phyloP scores from a whole-genome alignment of 106 monocot species.

The Allium fistulosum region DNA sequence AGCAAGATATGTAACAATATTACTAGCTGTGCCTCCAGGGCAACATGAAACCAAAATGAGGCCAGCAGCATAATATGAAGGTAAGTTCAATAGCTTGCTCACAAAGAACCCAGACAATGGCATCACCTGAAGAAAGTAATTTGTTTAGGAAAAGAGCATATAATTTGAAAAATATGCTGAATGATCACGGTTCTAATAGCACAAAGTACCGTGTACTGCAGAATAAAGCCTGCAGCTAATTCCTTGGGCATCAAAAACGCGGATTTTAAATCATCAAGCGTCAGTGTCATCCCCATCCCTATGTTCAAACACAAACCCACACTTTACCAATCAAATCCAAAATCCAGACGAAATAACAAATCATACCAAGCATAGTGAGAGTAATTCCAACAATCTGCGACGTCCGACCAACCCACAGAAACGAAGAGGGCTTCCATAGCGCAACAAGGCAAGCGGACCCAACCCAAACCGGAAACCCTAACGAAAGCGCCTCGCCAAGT shows the following conservation, averaged over 20 bases:
- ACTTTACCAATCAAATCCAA: too few species aligned
- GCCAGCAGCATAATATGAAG: slow-evolving; percentile 88
- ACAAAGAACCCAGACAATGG: slow-evolving; percentile 75
- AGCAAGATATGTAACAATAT: slow-evolving; percentile 91
- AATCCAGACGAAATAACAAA: too few species aligned
- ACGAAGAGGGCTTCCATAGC: slow-evolving; percentile 45
- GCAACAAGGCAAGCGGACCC: slow-evolving; percentile 50
- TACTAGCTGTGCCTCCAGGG: slow-evolving; percentile 95
- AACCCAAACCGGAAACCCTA: slow-evolving; percentile 85
- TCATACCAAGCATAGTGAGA: slow-evolving; percentile 79
- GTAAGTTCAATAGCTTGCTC: slow-evolving; percentile 70
- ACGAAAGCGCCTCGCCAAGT: slow-evolving; percentile 53
- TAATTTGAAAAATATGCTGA: neutral
- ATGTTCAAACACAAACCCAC: neutral
- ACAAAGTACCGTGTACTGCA: slow-evolving; percentile 69
- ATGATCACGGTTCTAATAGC: neutral
- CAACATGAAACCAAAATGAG: slow-evolving; percentile 90
- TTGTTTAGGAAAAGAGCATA: neutral
- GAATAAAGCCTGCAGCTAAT: slow-evolving; percentile 63
- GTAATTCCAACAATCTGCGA: slow-evolving; percentile 82
- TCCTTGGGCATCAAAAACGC: slow-evolving; percentile 88
- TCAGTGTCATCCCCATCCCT: slow-evolving; percentile 98
- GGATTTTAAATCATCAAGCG: slow-evolving; percentile 63
- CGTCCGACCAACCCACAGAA: slow-evolving; percentile 41
- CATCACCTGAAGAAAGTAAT: slow-evolving; percentile 60